phyloP scores from a whole-genome alignment of 441 rosid species.

The Populus tomentosa region DNA sequence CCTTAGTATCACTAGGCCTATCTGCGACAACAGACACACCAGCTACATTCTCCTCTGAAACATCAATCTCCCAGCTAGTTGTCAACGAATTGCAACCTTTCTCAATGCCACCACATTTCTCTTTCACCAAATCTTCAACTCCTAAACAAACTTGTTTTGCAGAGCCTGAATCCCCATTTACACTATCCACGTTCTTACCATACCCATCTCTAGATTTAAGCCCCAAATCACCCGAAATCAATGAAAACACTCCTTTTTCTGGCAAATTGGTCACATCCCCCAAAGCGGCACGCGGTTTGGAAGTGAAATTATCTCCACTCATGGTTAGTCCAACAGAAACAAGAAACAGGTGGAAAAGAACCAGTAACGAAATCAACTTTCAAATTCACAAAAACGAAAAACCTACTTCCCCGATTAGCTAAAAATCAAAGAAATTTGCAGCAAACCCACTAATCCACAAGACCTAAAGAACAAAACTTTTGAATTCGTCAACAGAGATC shows the following conservation, averaged over 20 bases:
- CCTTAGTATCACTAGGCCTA: conserved; percentile 24
- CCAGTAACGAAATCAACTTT: neutral
- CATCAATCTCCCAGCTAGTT: conserved; percentile 11
- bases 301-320: conserved; percentile 46
- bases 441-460: neutral
- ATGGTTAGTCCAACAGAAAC: conserved; percentile 23
- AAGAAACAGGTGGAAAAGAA: neutral
- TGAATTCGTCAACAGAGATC: neutral
- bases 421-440: too few relatives aligned
- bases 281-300: conserved; percentile 32
- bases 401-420: neutral
- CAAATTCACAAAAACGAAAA: neutral
- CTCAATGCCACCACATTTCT: neutral
- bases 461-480: neutral
- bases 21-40: conserved; percentile 18
- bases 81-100: conserved; percentile 18
- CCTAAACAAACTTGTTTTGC: conserved; percentile 40
- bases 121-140: too few relatives aligned
- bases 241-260: conserved; percentile 43
- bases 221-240: conserved; percentile 35
- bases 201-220: conserved; percentile 34
- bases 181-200: conserved; percentile 14
- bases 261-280: conserved; percentile 60
- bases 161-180: conserved; percentile 26
- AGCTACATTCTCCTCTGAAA: conserved; percentile 7